Evolutionary conservation across 192 early-diverging fungal genomes (phyloP).

Genomic region (Spizellomyces sp.): DNA sequence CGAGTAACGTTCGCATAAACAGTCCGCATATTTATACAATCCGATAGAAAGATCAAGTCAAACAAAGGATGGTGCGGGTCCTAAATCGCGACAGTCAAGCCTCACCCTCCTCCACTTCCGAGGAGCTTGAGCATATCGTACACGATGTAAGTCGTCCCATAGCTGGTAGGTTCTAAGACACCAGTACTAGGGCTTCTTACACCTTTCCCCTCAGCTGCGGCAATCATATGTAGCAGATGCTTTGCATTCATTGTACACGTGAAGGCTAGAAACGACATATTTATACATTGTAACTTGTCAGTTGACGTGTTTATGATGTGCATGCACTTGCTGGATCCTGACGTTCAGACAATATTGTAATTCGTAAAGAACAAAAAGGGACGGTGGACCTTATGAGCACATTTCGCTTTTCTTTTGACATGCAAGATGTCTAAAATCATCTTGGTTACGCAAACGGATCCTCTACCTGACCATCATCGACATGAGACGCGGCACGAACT

Average conservation of each 20-base stretch:
- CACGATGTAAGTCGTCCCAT: background rate
- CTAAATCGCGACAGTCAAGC: background rate
- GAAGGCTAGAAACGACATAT: background rate
- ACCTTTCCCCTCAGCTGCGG: background rate
- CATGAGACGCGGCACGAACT: background rate
- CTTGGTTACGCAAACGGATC: background rate
- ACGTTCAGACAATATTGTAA: background rate
- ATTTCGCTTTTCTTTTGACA: background rate
- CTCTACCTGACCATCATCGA: slow-evolving; percentile 6
- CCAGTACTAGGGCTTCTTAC: background rate
- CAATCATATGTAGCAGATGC: background rate
- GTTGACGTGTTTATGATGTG: background rate
- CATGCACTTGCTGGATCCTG: background rate
- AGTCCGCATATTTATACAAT: background rate
- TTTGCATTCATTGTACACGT: background rate
- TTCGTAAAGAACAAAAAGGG: background rate
- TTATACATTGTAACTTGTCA: background rate
- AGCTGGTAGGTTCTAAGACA: background rate
- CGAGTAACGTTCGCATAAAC: no score
- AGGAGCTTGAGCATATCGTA: slow-evolving; percentile 4
- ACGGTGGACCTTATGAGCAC: background rate
- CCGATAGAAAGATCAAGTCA: background rate
- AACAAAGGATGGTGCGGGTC: background rate
- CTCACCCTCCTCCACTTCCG: background rate
- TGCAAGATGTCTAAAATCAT: background rate